These are phyloP conservation scores for Lagerstroemia speciosa DNA, from an alignment of 345 rosid genomes.

Conservation along the genomic window DNA sequence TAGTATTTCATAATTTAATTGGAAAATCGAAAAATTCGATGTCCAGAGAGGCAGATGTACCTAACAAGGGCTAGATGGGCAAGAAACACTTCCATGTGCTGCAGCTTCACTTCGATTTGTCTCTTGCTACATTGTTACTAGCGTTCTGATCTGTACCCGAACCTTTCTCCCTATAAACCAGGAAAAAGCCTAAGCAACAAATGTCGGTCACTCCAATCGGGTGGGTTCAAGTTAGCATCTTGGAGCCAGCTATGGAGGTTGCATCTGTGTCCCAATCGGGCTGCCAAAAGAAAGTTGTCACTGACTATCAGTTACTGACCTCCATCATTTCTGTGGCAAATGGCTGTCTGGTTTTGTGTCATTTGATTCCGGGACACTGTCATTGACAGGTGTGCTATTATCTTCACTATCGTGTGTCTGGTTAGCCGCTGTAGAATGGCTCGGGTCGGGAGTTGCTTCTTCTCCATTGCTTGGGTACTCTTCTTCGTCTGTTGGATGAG, in stretches of 20 bases:
- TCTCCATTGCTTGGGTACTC: constrained; percentile 17
- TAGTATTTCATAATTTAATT: neutral
- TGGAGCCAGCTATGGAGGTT: neutral
- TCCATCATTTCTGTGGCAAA: constrained; percentile 17
- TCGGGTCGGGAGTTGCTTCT: constrained; percentile 18
- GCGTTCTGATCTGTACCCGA: neutral
- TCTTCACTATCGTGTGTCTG: constrained; percentile 18
- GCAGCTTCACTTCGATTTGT: neutral
- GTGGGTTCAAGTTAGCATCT: neutral
- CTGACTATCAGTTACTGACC: neutral
- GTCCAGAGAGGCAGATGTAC: neutral
- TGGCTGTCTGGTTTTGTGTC: constrained; percentile 7
- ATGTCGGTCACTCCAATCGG: neutral
- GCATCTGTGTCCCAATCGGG: neutral
- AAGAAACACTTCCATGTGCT: neutral
- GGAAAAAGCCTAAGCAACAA: neutral
- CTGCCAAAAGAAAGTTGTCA: neutral
- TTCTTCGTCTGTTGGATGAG: constrained; percentile 24
- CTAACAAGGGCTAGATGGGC: neutral
- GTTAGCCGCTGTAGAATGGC: constrained; percentile 25
- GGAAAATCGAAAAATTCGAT: neutral
- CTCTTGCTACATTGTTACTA: neutral
- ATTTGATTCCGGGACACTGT: constrained; percentile 11
- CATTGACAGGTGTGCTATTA: constrained; percentile 12
- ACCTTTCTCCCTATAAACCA: neutral